A percentile compares a stretch with the other conserved stretches of the same genome.
These are phyloP conservation scores for Chrysoporthe cubensis DNA, from an alignment of 2,329 filamentous ascomycete genomes.

Conservation along the genomic window DNA sequence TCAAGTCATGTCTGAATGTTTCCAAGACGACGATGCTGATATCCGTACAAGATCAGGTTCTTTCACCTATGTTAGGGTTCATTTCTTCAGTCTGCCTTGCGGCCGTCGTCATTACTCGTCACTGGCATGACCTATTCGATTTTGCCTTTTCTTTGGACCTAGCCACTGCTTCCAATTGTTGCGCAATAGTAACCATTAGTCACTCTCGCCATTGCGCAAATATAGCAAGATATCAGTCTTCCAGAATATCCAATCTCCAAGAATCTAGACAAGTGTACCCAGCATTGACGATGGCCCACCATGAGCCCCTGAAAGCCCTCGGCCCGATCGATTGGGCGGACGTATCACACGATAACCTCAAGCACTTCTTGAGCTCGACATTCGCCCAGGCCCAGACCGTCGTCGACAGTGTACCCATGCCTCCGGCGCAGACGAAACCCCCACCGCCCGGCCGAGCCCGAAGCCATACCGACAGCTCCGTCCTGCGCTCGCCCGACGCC, in stretches of 20 bases:
- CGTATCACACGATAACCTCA: constrained; percentile 50
- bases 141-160: neutral
- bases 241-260: neutral
- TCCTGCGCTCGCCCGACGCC: constrained; percentile 52
- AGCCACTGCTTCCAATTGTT: neutral
- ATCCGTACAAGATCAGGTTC: neutral
- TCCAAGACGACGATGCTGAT: neutral
- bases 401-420: constrained; percentile 72
- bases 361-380: constrained; percentile 58
- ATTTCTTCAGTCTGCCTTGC: neutral
- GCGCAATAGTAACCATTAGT: neutral
- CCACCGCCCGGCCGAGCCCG: constrained; percentile 55
- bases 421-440: constrained; percentile 52
- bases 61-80: neutral
- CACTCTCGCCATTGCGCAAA: neutral
- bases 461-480: constrained; percentile 58
- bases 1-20: neutral
- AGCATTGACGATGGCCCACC: constrained; percentile 54
- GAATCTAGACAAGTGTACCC: no score
- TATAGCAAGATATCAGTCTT: neutral
- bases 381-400: constrained; percentile 72
- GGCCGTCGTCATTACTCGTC: neutral
- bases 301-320: constrained; percentile 62
- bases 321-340: constrained; percentile 58
- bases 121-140: neutral